phyloP scores from a whole-genome alignment of 2,329 filamentous ascomycete genomes.

The Hymenoscyphus linearis region DNA sequence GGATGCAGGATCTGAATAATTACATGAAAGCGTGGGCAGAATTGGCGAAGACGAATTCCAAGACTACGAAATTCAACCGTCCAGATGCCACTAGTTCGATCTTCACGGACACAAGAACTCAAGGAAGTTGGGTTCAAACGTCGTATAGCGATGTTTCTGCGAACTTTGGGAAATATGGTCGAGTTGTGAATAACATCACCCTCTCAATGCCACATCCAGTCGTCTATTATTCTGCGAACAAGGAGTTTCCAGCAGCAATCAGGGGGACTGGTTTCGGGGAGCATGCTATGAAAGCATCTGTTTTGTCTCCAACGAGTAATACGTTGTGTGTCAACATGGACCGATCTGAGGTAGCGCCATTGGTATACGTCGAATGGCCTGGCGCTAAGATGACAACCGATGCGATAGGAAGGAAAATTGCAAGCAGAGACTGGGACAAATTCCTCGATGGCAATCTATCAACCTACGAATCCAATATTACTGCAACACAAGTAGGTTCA shows the following conservation, averaged over 20 bases:
- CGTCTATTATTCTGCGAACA: conserved; percentile 6
- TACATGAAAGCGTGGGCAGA: conserved; percentile 9
- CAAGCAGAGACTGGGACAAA: conserved; percentile 1
- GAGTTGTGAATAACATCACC: conserved; percentile 12
- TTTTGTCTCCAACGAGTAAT: conserved; percentile 11
- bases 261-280: conserved; percentile 10
- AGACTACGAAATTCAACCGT: conserved; percentile 1
- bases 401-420: not conserved
- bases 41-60: not conserved
- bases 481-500: conserved; percentile 2
- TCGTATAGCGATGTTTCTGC: conserved; percentile 2
- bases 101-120: conserved; percentile 3
- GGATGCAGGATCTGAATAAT: conserved; percentile 9
- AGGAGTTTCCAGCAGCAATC: conserved; percentile 1
- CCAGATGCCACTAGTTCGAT: conserved; percentile 7
- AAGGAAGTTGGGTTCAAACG: conserved; percentile 7
- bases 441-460: not conserved
- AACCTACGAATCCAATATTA: conserved; percentile 4
- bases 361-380: conserved; percentile 12
- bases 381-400: not conserved
- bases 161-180: conserved; percentile 5
- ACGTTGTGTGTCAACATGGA: conserved; percentile 12
- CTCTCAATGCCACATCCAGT: conserved; percentile 14
- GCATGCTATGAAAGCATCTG: conserved; percentile 8
- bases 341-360: conserved; percentile 6